phyloP scores from a whole-genome alignment of 148 eudicot species.

The Bassia scoparia region DNA sequence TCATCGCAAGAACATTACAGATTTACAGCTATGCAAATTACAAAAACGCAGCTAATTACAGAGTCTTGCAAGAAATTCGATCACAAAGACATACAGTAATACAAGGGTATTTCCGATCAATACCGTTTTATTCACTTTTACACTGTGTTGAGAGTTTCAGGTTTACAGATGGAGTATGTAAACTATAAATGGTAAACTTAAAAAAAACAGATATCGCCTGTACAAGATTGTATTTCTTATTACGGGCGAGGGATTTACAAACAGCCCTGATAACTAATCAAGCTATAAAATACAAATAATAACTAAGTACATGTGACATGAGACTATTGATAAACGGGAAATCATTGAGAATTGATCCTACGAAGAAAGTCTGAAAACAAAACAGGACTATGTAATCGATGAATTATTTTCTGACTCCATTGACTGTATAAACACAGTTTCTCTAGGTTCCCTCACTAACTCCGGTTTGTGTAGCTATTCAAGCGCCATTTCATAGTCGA shows the following conservation, averaged over 20 bases:
- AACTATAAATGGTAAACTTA: neutral
- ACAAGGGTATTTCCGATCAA: neutral
- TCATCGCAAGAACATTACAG: too few relatives aligned
- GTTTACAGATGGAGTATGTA: conserved; percentile 6
- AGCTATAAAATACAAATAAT: neutral
- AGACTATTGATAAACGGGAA: neutral
- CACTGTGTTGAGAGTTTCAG: neutral
- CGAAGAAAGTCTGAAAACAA: conserved; percentile 71
- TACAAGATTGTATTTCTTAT: conserved; percentile 3
- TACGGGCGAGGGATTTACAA: neutral
- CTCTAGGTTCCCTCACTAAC: conserved; percentile 88
- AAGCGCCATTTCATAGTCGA: conserved; percentile 94
- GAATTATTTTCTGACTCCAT: conserved; percentile 46
- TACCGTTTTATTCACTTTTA: neutral
- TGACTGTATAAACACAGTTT: conserved; percentile 55
- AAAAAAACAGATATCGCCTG: neutral
- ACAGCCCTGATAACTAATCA: neutral
- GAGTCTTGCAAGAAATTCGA: too few relatives aligned
- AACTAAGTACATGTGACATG: neutral
- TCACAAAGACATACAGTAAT: neutral
- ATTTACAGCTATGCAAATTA: too few relatives aligned
- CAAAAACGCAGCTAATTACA: too few relatives aligned
- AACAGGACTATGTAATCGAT: conserved; percentile 58
- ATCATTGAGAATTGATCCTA: conserved; percentile 28
- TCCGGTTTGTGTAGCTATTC: conserved; percentile 96